These are phyloP conservation scores for Gracilaria vermiculophylla DNA, from an alignment of 23 red algal species.

Conservation along the genomic window DNA sequence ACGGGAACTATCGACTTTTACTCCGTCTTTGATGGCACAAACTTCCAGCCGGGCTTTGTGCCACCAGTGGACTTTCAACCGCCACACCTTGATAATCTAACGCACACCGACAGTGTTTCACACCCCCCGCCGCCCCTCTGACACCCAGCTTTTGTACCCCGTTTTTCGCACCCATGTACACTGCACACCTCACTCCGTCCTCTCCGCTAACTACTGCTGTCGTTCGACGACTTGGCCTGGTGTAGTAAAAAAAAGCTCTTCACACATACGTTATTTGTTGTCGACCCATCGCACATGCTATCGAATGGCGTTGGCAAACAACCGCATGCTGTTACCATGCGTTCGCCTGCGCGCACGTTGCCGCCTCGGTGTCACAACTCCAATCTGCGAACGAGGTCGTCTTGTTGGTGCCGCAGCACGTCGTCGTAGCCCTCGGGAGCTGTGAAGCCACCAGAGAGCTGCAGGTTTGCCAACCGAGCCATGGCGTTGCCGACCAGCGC, in stretches of 20 bases:
- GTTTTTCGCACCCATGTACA: not conserved
- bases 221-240: too few species aligned
- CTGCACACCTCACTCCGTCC: not conserved
- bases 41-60: conserved; percentile 59
- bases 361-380: conserved; percentile 1
- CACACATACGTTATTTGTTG: too few species aligned
- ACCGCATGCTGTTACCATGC: too few species aligned
- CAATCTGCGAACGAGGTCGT: conserved; percentile 5
- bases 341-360: too few species aligned
- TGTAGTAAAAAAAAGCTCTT: too few species aligned
- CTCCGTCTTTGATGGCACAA: conserved; percentile 57
- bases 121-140: not conserved
- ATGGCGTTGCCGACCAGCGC: conserved; percentile 53
- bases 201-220: not conserved
- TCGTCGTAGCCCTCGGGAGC: not conserved
- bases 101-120: not conserved
- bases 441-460: not conserved
- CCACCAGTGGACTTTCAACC: conserved; percentile 31
- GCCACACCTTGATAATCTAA: not conserved
- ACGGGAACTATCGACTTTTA: conserved; percentile 45
- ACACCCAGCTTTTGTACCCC: not conserved
- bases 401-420: not conserved
- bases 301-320: not conserved
- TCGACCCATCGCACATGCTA: too few species aligned
- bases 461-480: conserved; percentile 27